Conservation (phyloP, 2,329 filamentous ascomycete genomes). For the Trichoderma sp. region DNA sequence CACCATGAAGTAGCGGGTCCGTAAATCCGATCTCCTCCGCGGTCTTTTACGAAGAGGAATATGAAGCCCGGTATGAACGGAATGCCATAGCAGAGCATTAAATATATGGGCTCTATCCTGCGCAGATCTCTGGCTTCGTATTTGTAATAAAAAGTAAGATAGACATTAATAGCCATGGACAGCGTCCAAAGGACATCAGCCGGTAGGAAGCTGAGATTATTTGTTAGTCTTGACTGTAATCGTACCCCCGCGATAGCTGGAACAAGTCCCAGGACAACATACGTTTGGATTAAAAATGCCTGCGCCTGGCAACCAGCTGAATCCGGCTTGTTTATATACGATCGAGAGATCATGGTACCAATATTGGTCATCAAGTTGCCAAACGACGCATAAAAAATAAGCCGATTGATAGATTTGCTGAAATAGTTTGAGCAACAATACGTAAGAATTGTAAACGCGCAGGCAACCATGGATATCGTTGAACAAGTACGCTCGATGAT, state of each 20-base stretch:
- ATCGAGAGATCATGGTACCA: conserved; percentile 62
- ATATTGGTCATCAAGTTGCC: conserved; percentile 73
- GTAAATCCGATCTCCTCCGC: conserved; percentile 55
- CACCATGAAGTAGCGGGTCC: conserved; percentile 75
- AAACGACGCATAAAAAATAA: conserved; percentile 75
- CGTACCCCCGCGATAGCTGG: background rate
- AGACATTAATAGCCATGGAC: conserved; percentile 77
- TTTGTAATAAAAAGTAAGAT: conserved; percentile 70
- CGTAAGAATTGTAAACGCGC: conserved; percentile 64
- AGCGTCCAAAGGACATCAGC: conserved; percentile 71
- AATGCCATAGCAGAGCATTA: conserved; percentile 64
- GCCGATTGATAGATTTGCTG: conserved; percentile 74
- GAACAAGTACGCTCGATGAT: conserved; percentile 11
- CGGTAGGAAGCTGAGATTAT: conserved; percentile 62
- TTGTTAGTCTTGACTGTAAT: background rate
- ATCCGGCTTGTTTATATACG: conserved; percentile 45
- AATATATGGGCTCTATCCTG: conserved; percentile 63
- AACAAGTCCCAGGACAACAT: conserved; percentile 29
- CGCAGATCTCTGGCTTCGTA: conserved; percentile 61
- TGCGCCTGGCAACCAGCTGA: conserved; percentile 61
- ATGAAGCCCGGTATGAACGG: conserved; percentile 62
- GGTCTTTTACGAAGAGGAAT: conserved; percentile 57
- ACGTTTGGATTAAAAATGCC: conserved; percentile 72
- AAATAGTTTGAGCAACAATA: conserved; percentile 63
- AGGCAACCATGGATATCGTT: conserved; percentile 49